Percentiles rank a stretch among this genome's conserved stretches.
Evolutionary conservation across 1,284 basidiomycete genomes (phyloP).

Genomic region (Puccinia novopanici): DNA sequence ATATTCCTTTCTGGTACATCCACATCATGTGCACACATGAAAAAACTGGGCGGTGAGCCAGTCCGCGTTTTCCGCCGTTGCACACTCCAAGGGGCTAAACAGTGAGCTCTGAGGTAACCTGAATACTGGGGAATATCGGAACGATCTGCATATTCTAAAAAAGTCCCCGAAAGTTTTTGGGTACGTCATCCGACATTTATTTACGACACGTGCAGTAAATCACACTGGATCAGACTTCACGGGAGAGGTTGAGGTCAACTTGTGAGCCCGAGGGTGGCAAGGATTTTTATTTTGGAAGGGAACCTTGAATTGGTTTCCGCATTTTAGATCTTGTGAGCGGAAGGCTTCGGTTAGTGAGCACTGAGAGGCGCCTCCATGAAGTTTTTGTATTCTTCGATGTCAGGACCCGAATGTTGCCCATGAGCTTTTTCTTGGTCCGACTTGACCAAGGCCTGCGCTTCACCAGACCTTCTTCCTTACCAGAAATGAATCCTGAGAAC

Average conservation of each 20-base stretch:
- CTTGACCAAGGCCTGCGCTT: neutral
- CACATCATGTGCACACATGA: neutral
- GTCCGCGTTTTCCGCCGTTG: slow-evolving; percentile 17
- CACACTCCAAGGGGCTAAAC: neutral
- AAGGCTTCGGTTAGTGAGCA: too few relatives aligned
- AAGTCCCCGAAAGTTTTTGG: slow-evolving; percentile 1
- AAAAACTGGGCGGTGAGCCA: slow-evolving; percentile 17
- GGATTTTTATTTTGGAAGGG: neutral
- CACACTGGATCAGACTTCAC: neutral
- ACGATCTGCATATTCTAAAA: neutral
- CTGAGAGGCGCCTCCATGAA: too few relatives aligned
- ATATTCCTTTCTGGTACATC: neutral
- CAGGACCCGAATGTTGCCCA: neutral
- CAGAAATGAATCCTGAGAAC: neutral
- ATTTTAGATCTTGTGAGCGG: neutral
- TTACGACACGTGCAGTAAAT: neutral
- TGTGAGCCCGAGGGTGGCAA: neutral
- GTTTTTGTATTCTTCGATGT: too few relatives aligned
- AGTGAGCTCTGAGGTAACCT: neutral
- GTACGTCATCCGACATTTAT: neutral
- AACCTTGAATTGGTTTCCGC: neutral
- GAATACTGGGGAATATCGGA: slow-evolving; percentile 1
- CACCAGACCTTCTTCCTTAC: neutral
- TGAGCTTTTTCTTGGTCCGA: neutral
- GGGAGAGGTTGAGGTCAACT: neutral